Percentiles rank a stretch among this genome's conserved stretches.
Conservation (phyloP, 768 basidiomycete genomes). For the Boletellus ananas region DNA sequence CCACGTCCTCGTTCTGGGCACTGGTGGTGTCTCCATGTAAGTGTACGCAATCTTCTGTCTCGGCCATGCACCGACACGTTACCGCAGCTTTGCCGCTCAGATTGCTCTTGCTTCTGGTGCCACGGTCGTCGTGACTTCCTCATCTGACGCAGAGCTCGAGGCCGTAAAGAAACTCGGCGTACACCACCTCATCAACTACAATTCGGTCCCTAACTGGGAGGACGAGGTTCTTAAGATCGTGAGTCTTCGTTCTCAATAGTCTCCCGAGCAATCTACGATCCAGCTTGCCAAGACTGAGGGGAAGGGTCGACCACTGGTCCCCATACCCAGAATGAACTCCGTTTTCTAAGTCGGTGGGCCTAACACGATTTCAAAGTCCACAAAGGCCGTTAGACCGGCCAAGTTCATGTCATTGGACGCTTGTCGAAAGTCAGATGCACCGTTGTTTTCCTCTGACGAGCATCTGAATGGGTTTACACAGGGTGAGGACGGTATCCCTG, state of each 20-base stretch:
- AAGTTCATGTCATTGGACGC: slow-evolving; percentile 48
- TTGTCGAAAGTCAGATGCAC: slow-evolving; percentile 37
- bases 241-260: slow-evolving; percentile 10
- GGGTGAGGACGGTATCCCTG: slow-evolving; percentile 27
- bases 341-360: slow-evolving; percentile 50
- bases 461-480: not conserved
- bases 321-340: not conserved
- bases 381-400: slow-evolving; percentile 40
- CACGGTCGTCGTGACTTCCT: slow-evolving; percentile 63
- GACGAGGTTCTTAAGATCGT: slow-evolving; percentile 46
- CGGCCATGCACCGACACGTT: not conserved
- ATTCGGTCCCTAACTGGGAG: slow-evolving; percentile 54
- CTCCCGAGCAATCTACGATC: not conserved
- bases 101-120: slow-evolving; percentile 62
- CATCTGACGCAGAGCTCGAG: slow-evolving; percentile 59
- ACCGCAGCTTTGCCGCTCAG: slow-evolving; percentile 50
- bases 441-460: not conserved
- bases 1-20: slow-evolving; percentile 52
- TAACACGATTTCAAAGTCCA: slow-evolving; percentile 45
- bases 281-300: slow-evolving; percentile 25
- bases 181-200: slow-evolving; percentile 60
- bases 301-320: slow-evolving; percentile 35
- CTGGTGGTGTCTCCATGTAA: slow-evolving; percentile 54
- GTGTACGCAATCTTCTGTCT: slow-evolving; percentile 2
- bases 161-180: slow-evolving; percentile 49